Base-by-base conservation (phyloP, 75 land plant genomes). In the Sequoia sempervirens region DNA sequence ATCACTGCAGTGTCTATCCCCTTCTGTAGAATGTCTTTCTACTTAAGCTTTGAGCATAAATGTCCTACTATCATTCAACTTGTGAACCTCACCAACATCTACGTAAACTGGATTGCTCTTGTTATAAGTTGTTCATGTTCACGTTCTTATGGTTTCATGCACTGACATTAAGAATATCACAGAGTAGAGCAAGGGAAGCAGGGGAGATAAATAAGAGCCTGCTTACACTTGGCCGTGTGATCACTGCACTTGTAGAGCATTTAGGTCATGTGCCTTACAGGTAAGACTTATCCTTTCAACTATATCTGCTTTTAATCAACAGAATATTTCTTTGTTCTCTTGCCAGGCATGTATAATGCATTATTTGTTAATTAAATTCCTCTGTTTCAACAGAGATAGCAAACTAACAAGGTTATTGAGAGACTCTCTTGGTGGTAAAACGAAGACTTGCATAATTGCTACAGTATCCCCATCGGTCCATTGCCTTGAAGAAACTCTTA, bases 361-460 rank as follows among this genome's bases (percentile, higher is more conserved):
- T 47, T 37, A 36, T 76, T 64, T 52, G 56, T 30, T 47, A 80
- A 56, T 11, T 45, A 36, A 30, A 38, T 61, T 56, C 13, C 32
- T 80, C 26, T 15, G 26, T 82, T 82, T 54, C 28, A 36, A 47
- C 91, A 93, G 96, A 86, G 96, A 94, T 80, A 94, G 96, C 82
- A 94, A 94, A 84, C 85, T 94, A n/a, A 94, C 96, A 41, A 91
- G 96, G 64, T 79, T 94, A 23, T 76, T 94, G 11, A 82, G 96
- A 37, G 96, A 94, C 75, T 94, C 96, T 18, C 81, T 94, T 75
- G 96, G 96, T 56, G 96, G 96, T 10, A 89, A 81, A 70, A 94
- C 96, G 45, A 94, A 93, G 85, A 94, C 96, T 43, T 94, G 96
- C 84, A 94, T 94, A 26, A 94, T 94, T 84, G 96, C 96, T 53